Evolutionary conservation across 1,284 basidiomycete genomes (phyloP), one percentile per base, ranked within the genome.

Genomic region (Papiliotrema nemorosa): DNA sequence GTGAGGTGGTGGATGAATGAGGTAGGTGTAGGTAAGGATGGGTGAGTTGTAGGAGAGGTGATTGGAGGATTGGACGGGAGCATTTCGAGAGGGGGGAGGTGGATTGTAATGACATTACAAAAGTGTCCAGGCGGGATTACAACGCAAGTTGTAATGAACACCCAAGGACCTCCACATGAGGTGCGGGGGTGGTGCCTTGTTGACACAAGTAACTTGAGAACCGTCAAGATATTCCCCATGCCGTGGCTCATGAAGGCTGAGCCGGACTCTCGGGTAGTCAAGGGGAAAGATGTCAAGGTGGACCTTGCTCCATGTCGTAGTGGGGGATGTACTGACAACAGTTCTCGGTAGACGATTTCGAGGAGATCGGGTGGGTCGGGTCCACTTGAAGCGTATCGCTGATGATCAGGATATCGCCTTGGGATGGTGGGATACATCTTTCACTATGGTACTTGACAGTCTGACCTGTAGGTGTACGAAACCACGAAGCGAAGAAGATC

Each of bases 171-270:
- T n/a, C n/a, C n/a, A n/a, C n/a, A n/a, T n/a, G n/a, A n/a, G n/a
- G n/a, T n/a, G n/a, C n/a, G n/a, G n/a, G n/a, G n/a, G n/a, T n/a
- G n/a, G n/a, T n/a, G n/a, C n/a, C n/a, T n/a, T n/a, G n/a, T n/a
- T n/a, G n/a, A n/a, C n/a, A n/a, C n/a, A n/a, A n/a, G n/a, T n/a
- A n/a, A n/a, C n/a, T n/a, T n/a, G n/a, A n/a, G n/a, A n/a, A n/a
- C n/a, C n/a, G n/a, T n/a, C n/a, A n/a, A n/a, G n/a, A n/a, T n/a
- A n/a, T n/a, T n/a, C n/a, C n/a, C n/a, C n/a, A n/a, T n/a, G n/a
- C n/a, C n/a, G n/a, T n/a, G 90, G 88, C 80, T 94, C 20, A 84
- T 93, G 79, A 94, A 94, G 73, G 90, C 90, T 6, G 90, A 93
- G 74, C 90, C 90, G 21, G 86, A 92, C 61, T 84, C 87, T 29